Evolutionary conservation across 2,329 filamentous ascomycete genomes (phyloP), one percentile per base, ranked within the genome.

Genomic region (Alternaria sp.): DNA sequence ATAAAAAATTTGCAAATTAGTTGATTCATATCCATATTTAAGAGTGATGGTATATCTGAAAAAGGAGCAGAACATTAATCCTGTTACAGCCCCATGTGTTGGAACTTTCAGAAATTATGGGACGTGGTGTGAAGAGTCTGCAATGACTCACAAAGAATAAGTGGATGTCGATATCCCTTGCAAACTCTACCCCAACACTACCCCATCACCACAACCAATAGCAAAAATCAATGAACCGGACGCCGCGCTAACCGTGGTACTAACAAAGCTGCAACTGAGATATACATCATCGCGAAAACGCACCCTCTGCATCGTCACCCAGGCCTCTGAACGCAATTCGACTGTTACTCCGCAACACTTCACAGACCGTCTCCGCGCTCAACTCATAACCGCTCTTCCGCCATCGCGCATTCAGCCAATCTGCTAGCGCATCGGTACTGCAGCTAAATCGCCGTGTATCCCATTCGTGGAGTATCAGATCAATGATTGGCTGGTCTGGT

Each of bases 361-460:
- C 72, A 54, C 73, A 76, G 11, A 77, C 63, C 21, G 72, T 76
- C 62, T 77, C 74, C 1, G 71, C 61, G 58, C 70, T 72, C 26
- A 75, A 55, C 37, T 70, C 69, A 54, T 76, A 76, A 45, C 74
- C 74, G 40, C 69, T 75, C 67, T 74, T 77, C 48, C 61, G 65
- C 73, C 73, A 76, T 26, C 73, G 23, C 24, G 66, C 65, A 62
- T 76, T 76, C 41, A 76, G 58, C 73, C 73, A 75, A 61, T 72
- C 70, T 2, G 73, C 70, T 45, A 76, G 55, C 44, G 73, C 72
- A 68, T 76, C 73, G 9, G 69, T 69, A 7, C 60, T 68, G 42
- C 72, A 75, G 37, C 68, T 72, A 46, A 73, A 77, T 31, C 66
- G 31, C 11, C 72, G 41, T 49, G 70, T 74, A 51, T 76, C 73